Conservation (phyloP, 805 yeast species). For the Nakazawaea wyomingensis region DNA sequence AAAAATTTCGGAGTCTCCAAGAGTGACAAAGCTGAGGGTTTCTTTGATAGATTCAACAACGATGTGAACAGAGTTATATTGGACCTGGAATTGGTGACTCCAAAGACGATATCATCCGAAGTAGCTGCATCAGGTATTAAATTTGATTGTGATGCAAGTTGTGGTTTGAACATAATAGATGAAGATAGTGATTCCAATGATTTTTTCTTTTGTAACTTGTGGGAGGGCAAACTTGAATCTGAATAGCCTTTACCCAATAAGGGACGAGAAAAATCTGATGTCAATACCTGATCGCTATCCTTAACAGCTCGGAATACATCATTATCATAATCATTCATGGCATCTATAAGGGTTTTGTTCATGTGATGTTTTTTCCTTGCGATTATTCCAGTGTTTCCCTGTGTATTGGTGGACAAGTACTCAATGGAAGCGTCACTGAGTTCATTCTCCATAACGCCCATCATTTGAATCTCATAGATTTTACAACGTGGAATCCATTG, state of each 20-base stretch:
- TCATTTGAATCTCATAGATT: slow-evolving; percentile 94
- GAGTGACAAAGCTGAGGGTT: slow-evolving; percentile 4
- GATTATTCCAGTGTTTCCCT: no score
- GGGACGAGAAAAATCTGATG: not conserved
- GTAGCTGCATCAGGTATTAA: slow-evolving; percentile 25
- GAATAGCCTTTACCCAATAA: not conserved
- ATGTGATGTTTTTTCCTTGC: no score
- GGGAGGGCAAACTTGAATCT: not conserved
- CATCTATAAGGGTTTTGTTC: slow-evolving; percentile 42
- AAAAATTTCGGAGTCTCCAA: not conserved
- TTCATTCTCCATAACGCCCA: slow-evolving; percentile 95
- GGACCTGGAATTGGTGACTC: slow-evolving; percentile 30
- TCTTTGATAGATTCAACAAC: slow-evolving; percentile 28
- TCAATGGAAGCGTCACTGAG: slow-evolving; percentile 63
- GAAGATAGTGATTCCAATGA: not conserved
- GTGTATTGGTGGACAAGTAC: slow-evolving; percentile 38
- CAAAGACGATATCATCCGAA: slow-evolving; percentile 24
- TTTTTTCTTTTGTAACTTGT: slow-evolving; percentile 1
- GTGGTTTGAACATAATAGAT: slow-evolving; percentile 2
- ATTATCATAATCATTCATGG: slow-evolving; percentile 67
- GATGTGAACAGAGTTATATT: slow-evolving; percentile 35
- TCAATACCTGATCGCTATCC: not conserved
- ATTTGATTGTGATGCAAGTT: no score
- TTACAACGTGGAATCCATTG: slow-evolving; percentile 94
- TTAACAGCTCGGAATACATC: slow-evolving; percentile 35